phyloP scores from a whole-genome alignment of 108 stramenopile genomes.

The Mayamaea pseudoterrestris region DNA sequence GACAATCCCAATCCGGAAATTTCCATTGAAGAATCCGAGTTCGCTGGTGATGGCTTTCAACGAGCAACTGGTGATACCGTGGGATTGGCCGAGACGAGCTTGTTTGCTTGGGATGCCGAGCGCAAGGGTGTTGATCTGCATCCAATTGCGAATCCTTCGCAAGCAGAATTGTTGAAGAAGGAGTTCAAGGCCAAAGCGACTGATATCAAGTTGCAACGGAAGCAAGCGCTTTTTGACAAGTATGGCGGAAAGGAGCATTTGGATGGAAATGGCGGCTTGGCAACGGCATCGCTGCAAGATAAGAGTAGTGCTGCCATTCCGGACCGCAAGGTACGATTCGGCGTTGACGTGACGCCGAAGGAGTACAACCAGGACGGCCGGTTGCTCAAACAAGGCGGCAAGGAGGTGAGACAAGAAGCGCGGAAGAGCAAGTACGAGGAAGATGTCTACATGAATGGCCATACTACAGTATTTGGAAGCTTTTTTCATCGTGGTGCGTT shows the following conservation, averaged over 20 bases:
- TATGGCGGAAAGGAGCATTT: conserved; percentile 90
- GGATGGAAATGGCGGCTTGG: conserved; percentile 49
- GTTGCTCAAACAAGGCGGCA: conserved; percentile 36
- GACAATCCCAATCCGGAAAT: conserved; percentile 92
- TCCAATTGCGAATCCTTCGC: conserved; percentile 92
- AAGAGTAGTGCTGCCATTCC: conserved; percentile 12
- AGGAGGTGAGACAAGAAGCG: conserved; percentile 18
- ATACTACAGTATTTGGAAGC: conserved; percentile 92
- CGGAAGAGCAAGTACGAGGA: conserved; percentile 94
- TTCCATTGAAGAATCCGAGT: conserved; percentile 44
- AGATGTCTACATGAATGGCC: conserved; percentile 82
- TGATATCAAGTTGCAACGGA: conserved; percentile 61
- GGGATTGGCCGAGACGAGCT: conserved; percentile 77
- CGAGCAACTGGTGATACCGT: conserved; percentile 88
- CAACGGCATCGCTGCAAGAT: conserved; percentile 14
- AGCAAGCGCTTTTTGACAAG: conserved; percentile 81
- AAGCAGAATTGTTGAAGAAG: conserved; percentile 84
- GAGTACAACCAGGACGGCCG: conserved; percentile 84
- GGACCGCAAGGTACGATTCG: conserved; percentile 66
- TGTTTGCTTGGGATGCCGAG: conserved; percentile 98
- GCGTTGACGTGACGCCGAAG: conserved; percentile 51
- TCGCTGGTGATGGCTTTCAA: conserved; percentile 96
- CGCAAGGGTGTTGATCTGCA: conserved; percentile 55
- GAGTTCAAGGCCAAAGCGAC: conserved; percentile 66
- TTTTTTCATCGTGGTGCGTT: conserved; percentile 88